Conservation (phyloP, 2,329 filamentous ascomycete genomes). For the Exserohilum turcica region DNA sequence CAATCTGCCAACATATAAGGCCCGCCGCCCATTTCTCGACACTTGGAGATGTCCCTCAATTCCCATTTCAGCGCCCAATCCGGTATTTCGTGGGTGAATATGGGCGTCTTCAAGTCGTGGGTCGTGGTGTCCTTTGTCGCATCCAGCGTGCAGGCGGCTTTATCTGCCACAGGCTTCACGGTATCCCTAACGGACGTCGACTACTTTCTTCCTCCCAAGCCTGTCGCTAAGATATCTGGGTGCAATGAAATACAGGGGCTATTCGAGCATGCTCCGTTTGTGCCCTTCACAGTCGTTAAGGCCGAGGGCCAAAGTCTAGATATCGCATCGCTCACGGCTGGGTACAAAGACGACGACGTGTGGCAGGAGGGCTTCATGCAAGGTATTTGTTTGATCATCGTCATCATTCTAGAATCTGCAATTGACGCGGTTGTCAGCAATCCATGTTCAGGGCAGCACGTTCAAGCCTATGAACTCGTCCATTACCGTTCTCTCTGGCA, state of each 20-base stretch:
- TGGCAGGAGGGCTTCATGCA: constrained; percentile 49
- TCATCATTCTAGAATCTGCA: constrained; percentile 8
- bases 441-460: constrained; percentile 27
- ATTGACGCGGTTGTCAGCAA: constrained; percentile 31
- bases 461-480: constrained; percentile 33
- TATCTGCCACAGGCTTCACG: constrained; percentile 48
- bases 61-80: background rate
- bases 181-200: constrained; percentile 47
- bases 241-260: constrained; percentile 23
- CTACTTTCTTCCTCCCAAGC: constrained; percentile 50
- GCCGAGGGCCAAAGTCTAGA: constrained; percentile 13
- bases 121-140: constrained; percentile 11
- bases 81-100: background rate
- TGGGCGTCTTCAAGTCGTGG: constrained; percentile 14
- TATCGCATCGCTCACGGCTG: constrained; percentile 21
- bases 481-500: constrained; percentile 20
- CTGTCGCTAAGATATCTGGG: constrained; percentile 41
- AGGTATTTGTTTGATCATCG: constrained; percentile 26
- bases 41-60: background rate
- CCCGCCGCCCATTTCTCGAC: background rate
- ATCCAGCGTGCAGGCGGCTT: constrained; percentile 21
- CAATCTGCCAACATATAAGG: constrained; percentile 1
- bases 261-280: constrained; percentile 32
- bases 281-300: constrained; percentile 49
- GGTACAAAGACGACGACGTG: constrained; percentile 50